Evolutionary conservation across 805 yeast genomes (phyloP), one percentile per base, ranked within the genome.

Genomic region (Candida germanica): DNA sequence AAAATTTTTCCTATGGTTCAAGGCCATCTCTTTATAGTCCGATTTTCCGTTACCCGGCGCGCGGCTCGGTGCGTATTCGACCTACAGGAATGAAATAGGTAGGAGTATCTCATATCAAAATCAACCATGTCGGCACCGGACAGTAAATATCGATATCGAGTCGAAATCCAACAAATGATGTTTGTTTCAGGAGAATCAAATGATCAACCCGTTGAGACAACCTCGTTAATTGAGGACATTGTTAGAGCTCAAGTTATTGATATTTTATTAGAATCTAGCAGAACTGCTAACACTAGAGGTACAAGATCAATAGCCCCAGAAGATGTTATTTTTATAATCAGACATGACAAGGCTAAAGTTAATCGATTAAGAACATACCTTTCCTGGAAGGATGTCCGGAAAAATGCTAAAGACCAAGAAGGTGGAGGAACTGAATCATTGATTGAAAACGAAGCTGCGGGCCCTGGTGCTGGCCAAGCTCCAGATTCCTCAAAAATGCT

Each of bases 121-220:
- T n/a, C 10, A 20, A 20, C 10, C 6, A 37, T 37, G 40, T 37
- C 40, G 11, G 22, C 11, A 16, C 32, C 23, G 13, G 36, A 37
- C 29, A 31, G 35, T 40, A 79, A 79, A 55, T 80, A 85, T 64
- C 80, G 82, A 54, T 93, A 91, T 59, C 71, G 95, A 39, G 77
- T 85, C 25, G 98, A 93, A 65, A 93, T 93, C 51, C 98, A 93
- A 61, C 73, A 86, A 66, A 93, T 93, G 98, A 93, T 93, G 98
- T 93, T 93, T 68, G 98, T 93, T 38, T 75, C 83, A 37, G 98
- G 98, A 2, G 98, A 93, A 57, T 79, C 93, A 0, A 86, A 85
- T 48, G 98, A 93, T 51, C 94, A 98, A 1, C 95, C 97, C 0
- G 74, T 83, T 11, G 95, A 86, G 46, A 87, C 97, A 0, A 85